Percentiles rank a stretch among this genome's conserved stretches.
phyloP scores from a whole-genome alignment of 2,329 filamentous ascomycete species.

The Diaporthe sp. region DNA sequence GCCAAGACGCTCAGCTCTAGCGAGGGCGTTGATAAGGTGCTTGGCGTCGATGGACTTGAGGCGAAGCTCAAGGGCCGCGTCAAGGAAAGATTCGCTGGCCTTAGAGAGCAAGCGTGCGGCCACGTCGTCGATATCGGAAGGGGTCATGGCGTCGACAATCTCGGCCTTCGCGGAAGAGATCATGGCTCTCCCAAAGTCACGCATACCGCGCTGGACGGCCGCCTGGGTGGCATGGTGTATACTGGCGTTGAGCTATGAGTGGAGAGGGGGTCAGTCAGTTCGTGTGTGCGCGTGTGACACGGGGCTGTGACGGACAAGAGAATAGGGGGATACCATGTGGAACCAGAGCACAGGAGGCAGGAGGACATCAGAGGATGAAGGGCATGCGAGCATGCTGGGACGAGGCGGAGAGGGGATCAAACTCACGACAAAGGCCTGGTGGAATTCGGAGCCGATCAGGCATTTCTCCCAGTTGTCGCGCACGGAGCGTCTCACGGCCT shows the following conservation, averaged over 20 bases:
- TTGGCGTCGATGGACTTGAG: conserved; percentile 68
- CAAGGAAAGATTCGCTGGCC: conserved; percentile 64
- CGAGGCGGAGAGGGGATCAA: background rate
- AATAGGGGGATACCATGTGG: background rate
- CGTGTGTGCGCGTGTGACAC: background rate
- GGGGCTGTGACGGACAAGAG: background rate
- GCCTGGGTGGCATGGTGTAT: conserved; percentile 59
- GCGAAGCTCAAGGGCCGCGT: conserved; percentile 65
- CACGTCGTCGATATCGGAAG: conserved; percentile 61
- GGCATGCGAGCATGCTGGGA: background rate
- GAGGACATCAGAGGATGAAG: background rate
- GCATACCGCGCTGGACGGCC: conserved; percentile 56
- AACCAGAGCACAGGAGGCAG: background rate
- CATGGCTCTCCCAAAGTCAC: conserved; percentile 62
- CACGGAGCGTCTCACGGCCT: conserved; percentile 63
- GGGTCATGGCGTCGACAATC: conserved; percentile 57
- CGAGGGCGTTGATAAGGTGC: conserved; percentile 69
- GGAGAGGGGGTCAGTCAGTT: background rate
- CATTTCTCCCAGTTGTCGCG: conserved; percentile 67
- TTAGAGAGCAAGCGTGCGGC: conserved; percentile 60
- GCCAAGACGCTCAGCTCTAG: conserved; percentile 69
- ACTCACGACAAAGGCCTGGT: conserved; percentile 67
- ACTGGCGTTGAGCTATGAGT: conserved; percentile 61
- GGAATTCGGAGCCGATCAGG: conserved; percentile 65
- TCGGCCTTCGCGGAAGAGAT: conserved; percentile 57